Conservation (phyloP, 2,329 filamentous ascomycete genomes). For the Lasiodiplodia hormozganensis region DNA sequence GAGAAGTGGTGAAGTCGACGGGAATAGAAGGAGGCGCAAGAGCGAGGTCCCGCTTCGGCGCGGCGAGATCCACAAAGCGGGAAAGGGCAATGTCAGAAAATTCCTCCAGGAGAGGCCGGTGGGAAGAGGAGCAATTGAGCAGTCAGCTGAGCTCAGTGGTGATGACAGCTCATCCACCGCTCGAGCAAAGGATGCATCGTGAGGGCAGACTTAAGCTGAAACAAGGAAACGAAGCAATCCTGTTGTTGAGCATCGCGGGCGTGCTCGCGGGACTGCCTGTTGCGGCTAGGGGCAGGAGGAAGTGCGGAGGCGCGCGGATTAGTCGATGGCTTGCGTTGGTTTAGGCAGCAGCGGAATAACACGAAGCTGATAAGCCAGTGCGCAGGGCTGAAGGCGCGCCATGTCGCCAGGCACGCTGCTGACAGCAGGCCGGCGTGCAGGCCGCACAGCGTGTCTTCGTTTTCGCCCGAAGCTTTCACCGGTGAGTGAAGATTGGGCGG, state of each 20-base stretch:
- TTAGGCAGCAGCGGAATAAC: slow-evolving; percentile 19
- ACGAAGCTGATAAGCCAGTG: slow-evolving; percentile 16
- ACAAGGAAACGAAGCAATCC: background rate
- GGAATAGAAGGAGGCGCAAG: slow-evolving; percentile 7
- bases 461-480: background rate
- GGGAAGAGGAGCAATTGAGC: background rate
- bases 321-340: slow-evolving; percentile 9
- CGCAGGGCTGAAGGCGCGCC: slow-evolving; percentile 4
- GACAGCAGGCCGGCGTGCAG: background rate
- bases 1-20: background rate
- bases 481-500: slow-evolving; percentile 4
- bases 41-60: background rate
- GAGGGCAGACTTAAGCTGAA: background rate
- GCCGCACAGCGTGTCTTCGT: background rate
- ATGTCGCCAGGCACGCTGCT: slow-evolving; percentile 20
- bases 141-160: background rate
- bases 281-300: background rate
- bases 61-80: background rate
- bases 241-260: slow-evolving; percentile 6
- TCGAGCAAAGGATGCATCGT: background rate
- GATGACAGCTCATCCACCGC: background rate
- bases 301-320: slow-evolving; percentile 11
- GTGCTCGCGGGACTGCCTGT: background rate
- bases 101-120: background rate
- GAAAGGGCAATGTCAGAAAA: background rate